Evolutionary conservation across 179 eudicot genomes (phyloP), one percentile per base, ranked within the genome.

Genomic region (Silene vulgaris): DNA sequence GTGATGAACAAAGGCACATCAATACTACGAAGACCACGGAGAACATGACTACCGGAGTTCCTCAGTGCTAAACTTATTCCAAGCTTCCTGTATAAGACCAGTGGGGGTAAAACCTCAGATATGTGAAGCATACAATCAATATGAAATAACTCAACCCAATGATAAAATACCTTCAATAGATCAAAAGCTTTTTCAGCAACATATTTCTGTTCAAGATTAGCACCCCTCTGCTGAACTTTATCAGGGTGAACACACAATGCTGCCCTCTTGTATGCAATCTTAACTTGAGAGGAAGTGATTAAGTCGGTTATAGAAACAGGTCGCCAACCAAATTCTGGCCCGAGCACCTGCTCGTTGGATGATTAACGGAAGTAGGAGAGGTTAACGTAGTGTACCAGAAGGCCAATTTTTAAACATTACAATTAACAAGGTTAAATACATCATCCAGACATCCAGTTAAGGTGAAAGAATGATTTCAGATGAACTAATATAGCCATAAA

Each of bases 191-290:
- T 94, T 84, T 94, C 97, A 0, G 94, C 97, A 73, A 92, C 87
- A 75, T 84, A 92, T 80, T 90, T 92, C 68, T 90, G 96, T 73
- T 85, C 85, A 83, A 85, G 79, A 77, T 6, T 87, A 78, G 97
- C 94, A 66, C 98, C 97, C 82, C 83, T 94, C 70, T 89, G 96
- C 80, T 94, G 96, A 81, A 94, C 92, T 81, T 92, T 94, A 76
- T 94, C 98, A 45, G 95, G 95, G 75, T 91, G 97, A 78, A 90
- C 89, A 70, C 82, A 91, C 75, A 91, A 80, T 21, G 91, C 87
- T 23, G 95, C 97, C 81, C 83, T 91, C 68, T 85, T 75, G 76
- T 94, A 92, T 62, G 87, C 92, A 64, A 90, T 72, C 74, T 92
- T 94, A 35, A 94, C 98, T 50, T 93, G 84, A 9, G 81, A 74